These are phyloP conservation scores for Lentinula raphanica DNA, from an alignment of 768 basidiomycete genomes.

Conservation along the genomic window DNA sequence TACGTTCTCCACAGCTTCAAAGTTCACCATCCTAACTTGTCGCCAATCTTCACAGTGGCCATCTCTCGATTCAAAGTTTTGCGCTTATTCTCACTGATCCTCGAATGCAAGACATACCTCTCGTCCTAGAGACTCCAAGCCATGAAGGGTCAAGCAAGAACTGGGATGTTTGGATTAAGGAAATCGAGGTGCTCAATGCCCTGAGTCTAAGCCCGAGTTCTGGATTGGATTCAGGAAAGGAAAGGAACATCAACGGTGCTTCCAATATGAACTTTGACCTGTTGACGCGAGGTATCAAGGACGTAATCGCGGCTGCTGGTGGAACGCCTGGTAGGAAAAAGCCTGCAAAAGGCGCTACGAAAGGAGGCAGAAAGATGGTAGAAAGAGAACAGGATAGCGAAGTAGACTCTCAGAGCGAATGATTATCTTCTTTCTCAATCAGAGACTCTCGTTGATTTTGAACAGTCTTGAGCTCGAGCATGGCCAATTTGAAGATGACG, in stretches of 20 bases:
- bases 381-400: conserved; percentile 18
- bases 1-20: conserved; percentile 31
- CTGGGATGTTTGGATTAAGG: conserved; percentile 61
- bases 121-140: conserved; percentile 79
- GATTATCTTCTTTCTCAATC: too few species aligned
- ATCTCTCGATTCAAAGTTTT: conserved; percentile 61
- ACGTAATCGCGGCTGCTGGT: conserved; percentile 8
- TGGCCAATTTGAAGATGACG: too few species aligned
- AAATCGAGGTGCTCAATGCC: conserved; percentile 58
- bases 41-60: conserved; percentile 41
- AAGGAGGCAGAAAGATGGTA: conserved; percentile 7
- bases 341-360: conserved; percentile 6
- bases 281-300: conserved; percentile 9
- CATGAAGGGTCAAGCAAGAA: conserved; percentile 43
- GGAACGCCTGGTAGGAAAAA: conserved; percentile 8
- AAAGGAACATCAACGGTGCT: too few species aligned
- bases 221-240: neutral
- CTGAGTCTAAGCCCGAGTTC: conserved; percentile 22
- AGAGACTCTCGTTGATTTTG: too few species aligned
- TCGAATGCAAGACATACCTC: conserved; percentile 63
- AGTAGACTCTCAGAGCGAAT: too few species aligned
- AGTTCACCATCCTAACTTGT: neutral
- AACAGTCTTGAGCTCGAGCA: too few species aligned
- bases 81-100: conserved; percentile 62
- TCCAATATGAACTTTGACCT: neutral